Base-by-base conservation (phyloP, 1,284 basidiomycete genomes). In the Cryptococcus wingfieldii region DNA sequence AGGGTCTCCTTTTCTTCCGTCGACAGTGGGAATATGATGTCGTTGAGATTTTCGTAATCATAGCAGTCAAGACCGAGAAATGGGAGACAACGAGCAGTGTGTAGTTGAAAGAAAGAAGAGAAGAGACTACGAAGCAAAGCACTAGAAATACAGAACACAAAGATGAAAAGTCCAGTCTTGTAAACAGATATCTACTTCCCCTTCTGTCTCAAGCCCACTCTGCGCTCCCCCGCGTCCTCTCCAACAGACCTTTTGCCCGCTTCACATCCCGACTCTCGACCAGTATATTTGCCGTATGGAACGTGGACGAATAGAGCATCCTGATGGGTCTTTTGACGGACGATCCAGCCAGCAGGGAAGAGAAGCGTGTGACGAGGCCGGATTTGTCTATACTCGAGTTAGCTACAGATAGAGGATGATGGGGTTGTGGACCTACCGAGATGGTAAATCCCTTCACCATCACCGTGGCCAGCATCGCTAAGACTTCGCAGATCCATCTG, bases 241-340 rank as follows among this genome's bases (percentile, higher is more conserved):
- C 62, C 48, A 75, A 59, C 44, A 73, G 51, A 27, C 54, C 41
- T 44, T 69, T 67, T 1, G 72, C 72, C 16, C 52, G 51, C 31
- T 56, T 53, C 10, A 75, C 69, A 47, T 73, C 72, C n/a, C 63
- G 41, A 10, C 63, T 63, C 47, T 71, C 67, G 38, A 75, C 87
- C 64, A 90, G 79, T 37, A 90, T 77, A 71, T 90, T 90, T 51
- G 88, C 89, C 14, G 88, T 89, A 74, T 89, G 88, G 67, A 84
- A 87, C 12, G 88, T 89, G 46, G 87, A 89, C 59, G 85, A 87
- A 68, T 90, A 90, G 81, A 89, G 87, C 74, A 89, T 88, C 71
- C 88, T 86, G 71, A 89, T 87, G 5, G 83, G 82, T 61, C 83
- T 84, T 3, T 23, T 23, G 59, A 83, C 80, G 18, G 63, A 52